These are phyloP conservation scores for Piromyces finnis DNA, from an alignment of 192 early-diverging fungal genomes.

Conservation along the genomic window DNA sequence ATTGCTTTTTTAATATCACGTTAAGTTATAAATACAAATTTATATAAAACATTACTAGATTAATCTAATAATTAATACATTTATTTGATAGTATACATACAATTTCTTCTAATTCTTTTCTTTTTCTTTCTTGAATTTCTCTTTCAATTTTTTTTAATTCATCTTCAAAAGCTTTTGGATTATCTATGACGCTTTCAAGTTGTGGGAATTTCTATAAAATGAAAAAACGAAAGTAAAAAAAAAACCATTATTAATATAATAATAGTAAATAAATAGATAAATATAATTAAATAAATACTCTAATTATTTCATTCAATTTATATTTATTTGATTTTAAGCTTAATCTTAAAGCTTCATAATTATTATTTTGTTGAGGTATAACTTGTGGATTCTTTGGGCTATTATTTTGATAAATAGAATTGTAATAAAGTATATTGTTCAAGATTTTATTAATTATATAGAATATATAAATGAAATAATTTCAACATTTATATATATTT, in stretches of 20 bases:
- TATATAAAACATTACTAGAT: no score
- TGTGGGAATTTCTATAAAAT: neutral
- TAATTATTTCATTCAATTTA: neutral
- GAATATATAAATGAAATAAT: no score
- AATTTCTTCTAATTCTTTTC: neutral
- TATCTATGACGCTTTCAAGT: neutral
- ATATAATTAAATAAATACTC: neutral
- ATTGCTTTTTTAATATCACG: neutral
- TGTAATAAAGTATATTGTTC: neutral
- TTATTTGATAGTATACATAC: neutral
- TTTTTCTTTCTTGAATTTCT: neutral
- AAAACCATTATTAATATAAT: no score
- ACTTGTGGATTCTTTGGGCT: neutral
- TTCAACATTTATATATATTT: no score
- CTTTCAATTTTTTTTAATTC: neutral
- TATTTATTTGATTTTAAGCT: neutral
- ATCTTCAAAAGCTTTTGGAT: neutral
- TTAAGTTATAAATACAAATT: no score
- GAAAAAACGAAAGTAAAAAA: no score
- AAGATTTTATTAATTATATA: no score
- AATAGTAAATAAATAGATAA: no score
- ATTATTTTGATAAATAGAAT: neutral
- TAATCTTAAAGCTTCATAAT: neutral
- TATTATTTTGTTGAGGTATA: neutral
- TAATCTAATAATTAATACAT: no score